These are phyloP conservation scores for Chaetomium tenue DNA, from an alignment of 495 filamentous ascomycete species.

Conservation along the genomic window DNA sequence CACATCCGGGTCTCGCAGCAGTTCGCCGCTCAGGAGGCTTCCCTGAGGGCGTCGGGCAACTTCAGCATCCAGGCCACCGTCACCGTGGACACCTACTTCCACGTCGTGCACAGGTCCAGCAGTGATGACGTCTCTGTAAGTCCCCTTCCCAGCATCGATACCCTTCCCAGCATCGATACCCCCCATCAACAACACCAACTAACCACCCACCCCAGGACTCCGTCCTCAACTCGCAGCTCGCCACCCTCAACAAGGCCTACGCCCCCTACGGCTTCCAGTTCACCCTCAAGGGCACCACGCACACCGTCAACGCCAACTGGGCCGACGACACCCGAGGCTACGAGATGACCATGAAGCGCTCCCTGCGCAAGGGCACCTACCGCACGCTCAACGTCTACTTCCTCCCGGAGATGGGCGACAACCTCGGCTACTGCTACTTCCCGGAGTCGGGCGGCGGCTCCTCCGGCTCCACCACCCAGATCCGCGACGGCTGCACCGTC, in stretches of 20 bases:
- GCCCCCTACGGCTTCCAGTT: constrained; percentile 53
- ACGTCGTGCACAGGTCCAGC: constrained; percentile 56
- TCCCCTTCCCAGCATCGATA: constrained; percentile 18
- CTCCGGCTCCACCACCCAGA: constrained; percentile 41
- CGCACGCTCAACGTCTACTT: constrained; percentile 63
- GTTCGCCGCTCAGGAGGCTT: constrained; percentile 32
- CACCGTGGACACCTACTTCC: constrained; percentile 59
- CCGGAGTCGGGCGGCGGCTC: constrained; percentile 33
- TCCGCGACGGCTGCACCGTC: constrained; percentile 60
- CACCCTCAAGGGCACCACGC: constrained; percentile 50
- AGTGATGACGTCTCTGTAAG: constrained; percentile 53
- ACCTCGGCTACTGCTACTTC: constrained; percentile 60
- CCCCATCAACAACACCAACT: background rate
- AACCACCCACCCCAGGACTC: constrained; percentile 29
- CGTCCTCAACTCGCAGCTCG: constrained; percentile 45
- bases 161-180: background rate
- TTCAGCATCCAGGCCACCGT: constrained; percentile 30
- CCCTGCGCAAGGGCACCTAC: constrained; percentile 61
- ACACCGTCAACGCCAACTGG: constrained; percentile 59
- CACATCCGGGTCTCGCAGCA: constrained; percentile 37
- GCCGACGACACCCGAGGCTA: constrained; percentile 44
- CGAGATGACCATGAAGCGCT: constrained; percentile 56
- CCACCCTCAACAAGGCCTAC: constrained; percentile 52
- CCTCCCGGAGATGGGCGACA: constrained; percentile 49
- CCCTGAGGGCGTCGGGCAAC: constrained; percentile 26